Evolutionary conservation across 495 filamentous ascomycete species (phyloP), one percentile per base, ranked within the genome.

Genomic region (Penicillium steckii): DNA sequence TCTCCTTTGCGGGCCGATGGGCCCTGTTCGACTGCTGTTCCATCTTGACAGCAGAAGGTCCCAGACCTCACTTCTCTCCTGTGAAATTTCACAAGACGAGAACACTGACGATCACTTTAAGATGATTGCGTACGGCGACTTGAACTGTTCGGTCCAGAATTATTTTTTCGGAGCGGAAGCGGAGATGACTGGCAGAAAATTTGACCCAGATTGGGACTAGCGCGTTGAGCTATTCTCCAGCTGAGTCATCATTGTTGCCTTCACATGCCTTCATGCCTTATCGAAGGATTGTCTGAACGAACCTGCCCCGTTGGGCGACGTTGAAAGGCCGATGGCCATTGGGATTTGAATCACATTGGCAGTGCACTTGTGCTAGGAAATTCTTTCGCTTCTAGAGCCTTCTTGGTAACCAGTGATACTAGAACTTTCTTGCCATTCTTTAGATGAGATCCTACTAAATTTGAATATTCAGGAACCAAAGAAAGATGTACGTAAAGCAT

Each of bases 1-100:
- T 95, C 70, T 91, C 89, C 72, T 96, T 97, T 2, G 85, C 73
- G 64, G 88, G 86, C 50, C 91, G 79, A 79, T 97, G 93, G 48
- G 88, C 78, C 69, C 89, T 84, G 67, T 97, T 91, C n/a, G 75
- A 66, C 70, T 97, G 92, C 48, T 86, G 75, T 67, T 94, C 90
- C 88, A 93, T 94, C 15, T 8, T 68, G 53, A 29, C 48, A 52
- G 56, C 56, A 48, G 37, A 44, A 72, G 72, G 66, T 63, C 57
- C 19, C 38, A 25, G 59, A 69, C 68, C 70, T 71, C 63, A 57
- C 52, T 56, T 51, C 45, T 57, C 35, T 52, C 58, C 53, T 60
- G 53, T 59, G 45, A 46, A 43, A 59, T 56, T 55, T 38, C 30
- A 29, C 35, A 38, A 52, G 47, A 54, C 53, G 46, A 45, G 49